These are phyloP conservation scores for Peziza echinospora DNA, from an alignment of 495 filamentous ascomycete species.

Conservation along the genomic window DNA sequence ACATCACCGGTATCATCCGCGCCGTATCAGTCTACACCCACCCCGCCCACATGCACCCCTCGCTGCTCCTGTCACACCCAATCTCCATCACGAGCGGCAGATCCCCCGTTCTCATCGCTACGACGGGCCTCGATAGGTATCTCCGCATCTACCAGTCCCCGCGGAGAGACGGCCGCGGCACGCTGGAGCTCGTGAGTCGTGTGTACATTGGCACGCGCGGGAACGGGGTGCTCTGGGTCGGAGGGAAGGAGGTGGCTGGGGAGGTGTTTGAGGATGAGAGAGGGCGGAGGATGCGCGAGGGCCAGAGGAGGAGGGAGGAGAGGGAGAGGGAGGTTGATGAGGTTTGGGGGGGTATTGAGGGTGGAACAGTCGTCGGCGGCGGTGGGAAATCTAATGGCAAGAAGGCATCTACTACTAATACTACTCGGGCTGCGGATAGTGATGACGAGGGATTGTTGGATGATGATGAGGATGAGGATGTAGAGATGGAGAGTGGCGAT, in stretches of 20 bases:
- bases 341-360: conserved; percentile 34
- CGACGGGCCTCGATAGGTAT: conserved; percentile 44
- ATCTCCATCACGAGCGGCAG: conserved; percentile 25
- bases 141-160: conserved; percentile 59
- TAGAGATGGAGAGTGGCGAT: background rate
- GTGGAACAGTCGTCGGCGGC: conserved; percentile 68
- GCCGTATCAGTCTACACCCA: background rate
- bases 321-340: conserved; percentile 31
- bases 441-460: background rate
- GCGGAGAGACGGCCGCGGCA: too few relatives aligned
- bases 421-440: too few relatives aligned
- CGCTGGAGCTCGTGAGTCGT: conserved; percentile 36
- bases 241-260: conserved; percentile 56
- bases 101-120: conserved; percentile 36
- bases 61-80: too few relatives aligned
- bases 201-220: conserved; percentile 29
- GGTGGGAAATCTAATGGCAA: too few relatives aligned
- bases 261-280: conserved; percentile 41
- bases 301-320: conserved; percentile 18
- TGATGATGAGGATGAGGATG: background rate
- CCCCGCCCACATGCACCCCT: too few relatives aligned
- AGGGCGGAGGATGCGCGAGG: conserved; percentile 20
- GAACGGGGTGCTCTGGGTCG: conserved; percentile 53
- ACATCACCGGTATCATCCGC: background rate
- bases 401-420: too few relatives aligned